A percentile compares a stretch with the other conserved stretches of the same genome.
phyloP scores from a whole-genome alignment of 129 eudicot genomes.

The Erigeron canadensis region DNA sequence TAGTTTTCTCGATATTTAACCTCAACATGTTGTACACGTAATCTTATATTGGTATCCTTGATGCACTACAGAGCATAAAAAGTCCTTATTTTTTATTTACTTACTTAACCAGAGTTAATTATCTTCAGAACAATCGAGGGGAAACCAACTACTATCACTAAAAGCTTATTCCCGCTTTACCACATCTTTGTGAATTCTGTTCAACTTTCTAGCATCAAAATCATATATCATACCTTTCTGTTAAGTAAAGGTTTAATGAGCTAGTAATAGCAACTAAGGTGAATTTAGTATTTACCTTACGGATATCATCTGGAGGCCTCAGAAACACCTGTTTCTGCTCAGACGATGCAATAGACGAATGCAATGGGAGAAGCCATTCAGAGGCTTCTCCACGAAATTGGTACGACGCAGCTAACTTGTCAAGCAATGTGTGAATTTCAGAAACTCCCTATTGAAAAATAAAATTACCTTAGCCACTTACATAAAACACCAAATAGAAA shows the following conservation, averaged over 20 bases:
- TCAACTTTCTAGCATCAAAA: neutral
- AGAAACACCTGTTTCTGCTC: conserved; percentile 85
- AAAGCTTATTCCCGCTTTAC: neutral
- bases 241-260: neutral
- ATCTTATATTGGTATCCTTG: neutral
- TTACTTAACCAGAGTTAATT: conserved; percentile 2
- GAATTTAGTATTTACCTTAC: conserved; percentile 55
- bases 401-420: conserved; percentile 73
- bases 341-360: conserved; percentile 82
- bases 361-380: conserved; percentile 89
- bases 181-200: neutral
- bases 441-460: conserved; percentile 70
- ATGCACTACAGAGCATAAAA: neutral
- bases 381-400: conserved; percentile 80
- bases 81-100: neutral
- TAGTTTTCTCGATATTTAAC: neutral
- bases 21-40: neutral
- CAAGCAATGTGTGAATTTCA: conserved; percentile 71
- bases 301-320: conserved; percentile 66
- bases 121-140: neutral
- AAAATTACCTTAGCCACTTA: conserved; percentile 7
- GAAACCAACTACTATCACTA: conserved; percentile 2
- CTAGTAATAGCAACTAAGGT: conserved; percentile 4
- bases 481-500: conserved; percentile 7
- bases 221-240: conserved; percentile 2